Evolutionary conservation across 2,329 filamentous ascomycete genomes (phyloP), one percentile per base, ranked within the genome.

Genomic region (Aspergillus clavatus): DNA sequence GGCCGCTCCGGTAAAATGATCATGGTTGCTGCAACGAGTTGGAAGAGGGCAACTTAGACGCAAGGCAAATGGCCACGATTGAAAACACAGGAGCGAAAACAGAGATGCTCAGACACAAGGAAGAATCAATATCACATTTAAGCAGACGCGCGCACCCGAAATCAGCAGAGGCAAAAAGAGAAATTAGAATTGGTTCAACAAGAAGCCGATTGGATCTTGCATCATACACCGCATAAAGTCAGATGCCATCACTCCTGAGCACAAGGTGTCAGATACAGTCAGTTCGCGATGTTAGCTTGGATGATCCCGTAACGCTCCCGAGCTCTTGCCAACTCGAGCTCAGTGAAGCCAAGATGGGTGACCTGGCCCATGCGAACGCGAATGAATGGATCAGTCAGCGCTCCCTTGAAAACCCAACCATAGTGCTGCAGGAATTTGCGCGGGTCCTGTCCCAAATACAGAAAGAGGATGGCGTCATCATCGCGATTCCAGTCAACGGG

Each of bases 301-400:
- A 24, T 24, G 8, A 26, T 12, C 3, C 44, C 14, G 12, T 41
- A 45, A 14, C 33, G 33, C 12, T 7, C 10, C 11, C 42, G 24
- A 21, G 46, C 47, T 12, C 22, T 38, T 21, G 26, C 16, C 11
- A 50, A 18, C 14, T 51, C 50, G 18, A 7, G n/a, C 10, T 16
- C 38, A 8, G 27, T 48, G 19, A 54, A 31, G 16, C 45, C 44
- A 16, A 52, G 40, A 23, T 50, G 46, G 4, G 46, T 41, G 12
- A 45, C 37, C 18, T 54, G 52, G 11, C 47, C 45, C 47, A 52
- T 48, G 12, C 50, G 42, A 21, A 54, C 43, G 16, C 45, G 38
- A 18, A 54, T 16, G 37, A 52, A 54, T n/a, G 50, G 45, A 12
- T 41, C 11, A 33, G 40, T 41, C 10, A 47, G 40, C n/a, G 12